These are phyloP conservation scores for Fusarium sp. DNA, from an alignment of 2,329 filamentous ascomycete species.

Conservation along the genomic window DNA sequence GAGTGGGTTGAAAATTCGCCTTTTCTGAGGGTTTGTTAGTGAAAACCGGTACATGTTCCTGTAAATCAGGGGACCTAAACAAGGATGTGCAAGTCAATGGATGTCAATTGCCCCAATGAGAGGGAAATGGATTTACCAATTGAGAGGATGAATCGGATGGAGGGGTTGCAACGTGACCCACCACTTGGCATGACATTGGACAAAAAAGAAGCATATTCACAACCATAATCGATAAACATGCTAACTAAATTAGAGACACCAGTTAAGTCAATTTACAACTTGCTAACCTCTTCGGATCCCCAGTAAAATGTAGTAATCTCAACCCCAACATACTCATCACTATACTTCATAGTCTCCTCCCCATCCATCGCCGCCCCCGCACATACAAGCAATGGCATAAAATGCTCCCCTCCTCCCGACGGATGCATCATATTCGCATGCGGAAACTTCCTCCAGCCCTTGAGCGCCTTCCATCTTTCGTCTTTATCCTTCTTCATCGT, in stretches of 20 bases:
- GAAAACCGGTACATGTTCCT: constrained; percentile 14
- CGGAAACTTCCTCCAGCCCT: constrained; percentile 61
- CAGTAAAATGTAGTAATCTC: constrained; percentile 69
- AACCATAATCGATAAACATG: not conserved
- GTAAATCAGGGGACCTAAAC: constrained; percentile 28
- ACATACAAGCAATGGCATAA: constrained; percentile 69
- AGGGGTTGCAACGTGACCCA: not conserved
- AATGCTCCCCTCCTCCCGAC: constrained; percentile 65
- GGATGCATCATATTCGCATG: constrained; percentile 67
- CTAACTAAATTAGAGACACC: not conserved
- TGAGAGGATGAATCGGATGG: not conserved
- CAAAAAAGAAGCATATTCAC: constrained; percentile 28
- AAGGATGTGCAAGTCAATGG: not conserved
- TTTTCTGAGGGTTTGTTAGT: not conserved
- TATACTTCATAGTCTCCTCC: constrained; percentile 58
- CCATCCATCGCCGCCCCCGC: constrained; percentile 62
- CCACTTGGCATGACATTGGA: not conserved
- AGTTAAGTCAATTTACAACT: not conserved
- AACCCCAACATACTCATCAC: constrained; percentile 62
- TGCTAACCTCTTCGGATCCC: constrained; percentile 50
- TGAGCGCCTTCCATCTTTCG: constrained; percentile 56
- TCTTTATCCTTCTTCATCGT: constrained; percentile 49
- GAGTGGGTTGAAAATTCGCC: constrained; percentile 26
- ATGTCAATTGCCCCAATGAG: constrained; percentile 9
- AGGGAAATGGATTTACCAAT: constrained; percentile 14